Base-by-base conservation (phyloP, 2,329 filamentous ascomycete genomes). In the Coniochaeta prunicola region DNA sequence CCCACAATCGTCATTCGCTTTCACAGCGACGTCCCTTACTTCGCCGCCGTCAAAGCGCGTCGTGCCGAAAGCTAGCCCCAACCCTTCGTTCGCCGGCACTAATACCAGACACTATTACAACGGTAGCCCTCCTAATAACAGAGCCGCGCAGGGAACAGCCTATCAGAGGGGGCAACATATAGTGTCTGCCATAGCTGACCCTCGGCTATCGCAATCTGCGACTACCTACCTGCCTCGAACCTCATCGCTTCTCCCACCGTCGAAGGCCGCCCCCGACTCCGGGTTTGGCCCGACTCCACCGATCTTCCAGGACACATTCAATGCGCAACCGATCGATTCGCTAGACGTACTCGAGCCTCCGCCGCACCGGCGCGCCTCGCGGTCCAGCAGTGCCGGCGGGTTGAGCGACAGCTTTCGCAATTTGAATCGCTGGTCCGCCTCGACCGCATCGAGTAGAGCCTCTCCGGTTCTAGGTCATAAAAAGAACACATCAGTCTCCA, bases 381-480 rank as follows among this genome's bases (percentile, higher is more conserved):
- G 74, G 53, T 73, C 73, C 12, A 74, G 68, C 60, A 74, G 67
- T 60, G 66, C 69, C 24, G 69, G 68, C 58, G 70, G 69, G 61
- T 61, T 72, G 62, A 76, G 71, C 66, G 77, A 81, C 59, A 70
- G 73, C 50, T 73, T 78, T 42, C 77, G 76, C 67, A 77, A 77
- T 62, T 72, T 79, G 61, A 79, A 82, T 66, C 76, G 79, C 66
- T 81, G 79, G 79, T 82, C 80, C 45, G 71, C 74, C 21, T 83
- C 81, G 15, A 81, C 80, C 56, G 68, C 72, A 9, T 82, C 80
- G 45, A 82, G 76, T 60, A 76, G 72, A 62, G 70, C 74, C 38
- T 79, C 77, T 53, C 64, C 66, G 61, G 65, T 36, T 33, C 33
- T 69, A 53, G 66, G 65, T 57, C 69, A 62, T 55, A 60, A 61